phyloP scores from a whole-genome alignment of 1,284 basidiomycete species.

The Porodaedalea pini region DNA sequence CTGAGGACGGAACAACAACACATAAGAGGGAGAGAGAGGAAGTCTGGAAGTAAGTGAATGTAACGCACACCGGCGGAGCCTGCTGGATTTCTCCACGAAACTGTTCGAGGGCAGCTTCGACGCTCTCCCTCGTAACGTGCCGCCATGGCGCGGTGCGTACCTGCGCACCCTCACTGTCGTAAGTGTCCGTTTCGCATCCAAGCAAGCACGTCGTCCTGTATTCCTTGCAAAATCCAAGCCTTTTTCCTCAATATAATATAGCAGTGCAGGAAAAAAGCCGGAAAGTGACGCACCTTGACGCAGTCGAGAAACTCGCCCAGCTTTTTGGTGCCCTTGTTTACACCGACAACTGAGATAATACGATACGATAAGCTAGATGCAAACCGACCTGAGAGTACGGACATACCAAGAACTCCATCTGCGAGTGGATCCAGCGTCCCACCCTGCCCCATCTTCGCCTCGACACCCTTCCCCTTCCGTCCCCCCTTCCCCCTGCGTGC shows the following conservation, averaged over 20 bases:
- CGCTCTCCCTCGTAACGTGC: slow-evolving; percentile 76
- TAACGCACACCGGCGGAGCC: slow-evolving; percentile 82
- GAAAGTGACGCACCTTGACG: slow-evolving; percentile 64
- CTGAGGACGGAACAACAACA: slow-evolving; percentile 38
- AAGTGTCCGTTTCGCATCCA: slow-evolving; percentile 93
- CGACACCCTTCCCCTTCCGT: slow-evolving; percentile 31
- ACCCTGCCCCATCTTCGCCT: slow-evolving; percentile 84
- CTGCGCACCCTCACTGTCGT: slow-evolving; percentile 84
- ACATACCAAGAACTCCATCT: slow-evolving; percentile 81
- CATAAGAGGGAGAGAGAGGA: slow-evolving; percentile 18
- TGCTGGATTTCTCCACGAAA: slow-evolving; percentile 91
- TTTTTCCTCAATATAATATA: slow-evolving; percentile 23
- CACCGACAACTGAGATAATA: slow-evolving; percentile 69
- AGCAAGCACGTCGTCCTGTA: slow-evolving; percentile 90
- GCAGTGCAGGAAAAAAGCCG: slow-evolving; percentile 1
- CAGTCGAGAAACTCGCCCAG: slow-evolving; percentile 85
- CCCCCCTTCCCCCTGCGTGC: slow-evolving; percentile 27
- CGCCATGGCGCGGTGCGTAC: slow-evolving; percentile 77
- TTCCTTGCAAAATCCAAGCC: slow-evolving; percentile 49
- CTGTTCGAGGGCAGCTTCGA: slow-evolving; percentile 68
- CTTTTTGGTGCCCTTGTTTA: slow-evolving; percentile 89
- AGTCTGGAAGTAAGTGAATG: slow-evolving; percentile 18
- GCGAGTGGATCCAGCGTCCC: slow-evolving; percentile 97
- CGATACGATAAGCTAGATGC: slow-evolving; percentile 10
- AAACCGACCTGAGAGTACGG: no score